A percentile compares a stretch with the other conserved stretches of the same genome.
These are phyloP conservation scores for Phytophthora cactorum DNA, from an alignment of 352 stramenopile species.

Conservation along the genomic window DNA sequence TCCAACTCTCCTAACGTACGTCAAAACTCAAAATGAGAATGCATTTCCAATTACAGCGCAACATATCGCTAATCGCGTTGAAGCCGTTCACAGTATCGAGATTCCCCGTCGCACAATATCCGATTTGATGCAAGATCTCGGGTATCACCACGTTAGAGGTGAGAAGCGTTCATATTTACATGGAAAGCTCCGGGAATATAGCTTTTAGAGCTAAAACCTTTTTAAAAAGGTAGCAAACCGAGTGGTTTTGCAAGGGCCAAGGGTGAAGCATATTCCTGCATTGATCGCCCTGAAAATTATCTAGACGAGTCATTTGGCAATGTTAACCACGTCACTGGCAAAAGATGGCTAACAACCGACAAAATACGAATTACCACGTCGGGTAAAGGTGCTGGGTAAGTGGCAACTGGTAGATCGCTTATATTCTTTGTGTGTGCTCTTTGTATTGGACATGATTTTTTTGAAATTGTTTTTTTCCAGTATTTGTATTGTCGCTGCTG, in stretches of 20 bases:
- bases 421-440: no score
- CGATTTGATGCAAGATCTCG: constrained; percentile 7
- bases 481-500: background rate
- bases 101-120: constrained; percentile 4
- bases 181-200: constrained; percentile 13
- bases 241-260: no score
- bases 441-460: background rate
- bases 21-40: constrained; percentile 12
- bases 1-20: background rate
- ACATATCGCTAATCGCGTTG: constrained; percentile 7
- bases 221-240: constrained; percentile 25
- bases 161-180: constrained; percentile 29
- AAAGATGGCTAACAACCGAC: constrained; percentile 27
- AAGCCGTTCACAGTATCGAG: background rate
- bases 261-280: background rate
- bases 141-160: constrained; percentile 13
- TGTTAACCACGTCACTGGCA: constrained; percentile 24
- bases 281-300: constrained; percentile 12
- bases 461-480: background rate
- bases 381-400: constrained; percentile 1
- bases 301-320: constrained; percentile 38
- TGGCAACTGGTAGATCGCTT: background rate
- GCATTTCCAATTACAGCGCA: constrained; percentile 18
- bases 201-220: constrained; percentile 12
- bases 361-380: constrained; percentile 14